A percentile compares a stretch with the other conserved stretches of the same genome.
Evolutionary conservation across 306 rosid genomes (phyloP).

Genomic region (Geum urbanum): DNA sequence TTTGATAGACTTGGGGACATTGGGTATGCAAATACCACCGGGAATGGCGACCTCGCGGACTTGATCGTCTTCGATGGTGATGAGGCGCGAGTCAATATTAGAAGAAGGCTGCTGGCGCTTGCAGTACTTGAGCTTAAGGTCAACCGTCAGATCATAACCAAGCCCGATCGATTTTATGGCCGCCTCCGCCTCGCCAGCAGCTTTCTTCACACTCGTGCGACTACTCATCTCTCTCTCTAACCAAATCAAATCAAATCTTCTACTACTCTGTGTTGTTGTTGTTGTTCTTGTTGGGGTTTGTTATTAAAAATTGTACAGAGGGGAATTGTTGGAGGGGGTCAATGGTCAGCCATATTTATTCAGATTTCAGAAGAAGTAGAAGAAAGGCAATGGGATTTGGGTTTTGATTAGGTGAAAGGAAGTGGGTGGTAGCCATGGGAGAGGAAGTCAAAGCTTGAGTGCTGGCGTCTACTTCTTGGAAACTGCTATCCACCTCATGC

Average conservation of each 20-base stretch:
- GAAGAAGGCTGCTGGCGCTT: conserved; percentile 21
- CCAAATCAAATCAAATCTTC: neutral
- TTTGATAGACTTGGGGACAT: conserved; percentile 73
- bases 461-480: conserved; percentile 14
- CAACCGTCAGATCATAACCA: conserved; percentile 62
- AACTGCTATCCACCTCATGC: neutral
- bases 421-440: neutral
- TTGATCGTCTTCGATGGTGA: conserved; percentile 37
- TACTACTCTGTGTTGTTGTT: neutral
- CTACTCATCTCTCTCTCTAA: neutral
- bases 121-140: conserved; percentile 61
- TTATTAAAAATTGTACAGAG: no score
- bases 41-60: conserved; percentile 50
- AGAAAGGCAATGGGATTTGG: neutral
- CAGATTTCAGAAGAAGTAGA: no score
- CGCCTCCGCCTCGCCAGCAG: conserved; percentile 31
- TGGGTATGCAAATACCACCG: conserved; percentile 49
- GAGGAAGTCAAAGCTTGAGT: conserved; percentile 19
- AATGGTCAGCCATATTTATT: neutral
- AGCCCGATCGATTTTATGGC: conserved; percentile 51
- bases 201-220: conserved; percentile 25
- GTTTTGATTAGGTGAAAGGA: neutral
- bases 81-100: conserved; percentile 38
- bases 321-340: neutral
- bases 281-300: neutral